A percentile compares a stretch with the other conserved stretches of the same genome.
Conservation (phyloP, 2,329 filamentous ascomycete species). For the Cephalotrichum gorgonifer region DNA sequence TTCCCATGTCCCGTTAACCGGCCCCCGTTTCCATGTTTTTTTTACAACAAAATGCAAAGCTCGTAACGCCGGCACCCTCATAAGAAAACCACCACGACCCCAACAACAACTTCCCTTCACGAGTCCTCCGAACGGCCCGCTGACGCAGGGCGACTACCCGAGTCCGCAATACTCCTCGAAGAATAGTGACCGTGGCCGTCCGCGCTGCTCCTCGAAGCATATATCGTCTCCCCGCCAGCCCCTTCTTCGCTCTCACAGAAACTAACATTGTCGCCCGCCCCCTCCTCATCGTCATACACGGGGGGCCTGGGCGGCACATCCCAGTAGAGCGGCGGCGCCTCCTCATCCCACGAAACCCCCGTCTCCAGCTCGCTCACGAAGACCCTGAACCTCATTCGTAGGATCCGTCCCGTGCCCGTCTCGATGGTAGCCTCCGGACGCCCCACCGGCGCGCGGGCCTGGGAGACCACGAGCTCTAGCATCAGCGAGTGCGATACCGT, state of each 20-base stretch:
- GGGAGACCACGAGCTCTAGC: slow-evolving; percentile 86
- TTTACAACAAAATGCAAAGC: too few relatives aligned
- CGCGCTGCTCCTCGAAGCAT: neutral
- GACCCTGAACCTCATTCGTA: slow-evolving; percentile 84
- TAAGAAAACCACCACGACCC: too few relatives aligned
- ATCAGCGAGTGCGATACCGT: slow-evolving; percentile 76
- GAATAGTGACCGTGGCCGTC: neutral
- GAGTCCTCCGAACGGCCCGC: too few relatives aligned
- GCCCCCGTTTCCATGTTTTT: too few relatives aligned
- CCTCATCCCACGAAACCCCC: slow-evolving; percentile 94
- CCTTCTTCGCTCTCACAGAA: neutral
- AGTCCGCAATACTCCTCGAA: neutral
- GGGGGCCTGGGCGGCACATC: slow-evolving; percentile 85
- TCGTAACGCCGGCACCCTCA: too few relatives aligned
- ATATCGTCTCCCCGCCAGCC: neutral
- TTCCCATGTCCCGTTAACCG: too few relatives aligned
- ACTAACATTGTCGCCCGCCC: neutral
- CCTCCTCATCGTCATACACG: slow-evolving; percentile 33
- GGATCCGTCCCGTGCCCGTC: slow-evolving; percentile 80
- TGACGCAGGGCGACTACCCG: too few relatives aligned
- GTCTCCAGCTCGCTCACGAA: slow-evolving; percentile 78
- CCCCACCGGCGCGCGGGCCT: slow-evolving; percentile 72
- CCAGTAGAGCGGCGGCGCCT: slow-evolving; percentile 86
- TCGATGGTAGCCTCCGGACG: slow-evolving; percentile 62
- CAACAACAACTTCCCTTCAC: too few relatives aligned